A percentile compares a stretch with the other conserved stretches of the same genome.
Evolutionary conservation across 2,329 filamentous ascomycete genomes (phyloP).

Genomic region (Xenoacremonium recifei): DNA sequence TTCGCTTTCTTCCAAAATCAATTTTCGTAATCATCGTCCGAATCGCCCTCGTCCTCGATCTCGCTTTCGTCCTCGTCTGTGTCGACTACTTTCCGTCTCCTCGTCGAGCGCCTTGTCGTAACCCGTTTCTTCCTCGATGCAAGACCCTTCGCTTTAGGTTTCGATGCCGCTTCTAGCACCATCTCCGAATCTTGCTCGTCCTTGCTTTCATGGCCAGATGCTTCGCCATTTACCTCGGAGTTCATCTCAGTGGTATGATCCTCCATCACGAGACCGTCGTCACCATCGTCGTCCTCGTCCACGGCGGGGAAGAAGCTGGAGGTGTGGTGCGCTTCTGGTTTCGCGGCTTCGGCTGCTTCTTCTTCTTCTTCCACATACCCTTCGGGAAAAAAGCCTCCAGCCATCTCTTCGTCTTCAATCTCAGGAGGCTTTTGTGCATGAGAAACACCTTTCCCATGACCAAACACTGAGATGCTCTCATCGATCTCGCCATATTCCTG

Average conservation of each 20-base stretch:
- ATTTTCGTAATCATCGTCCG: slow-evolving; percentile 7
- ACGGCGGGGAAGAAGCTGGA: slow-evolving; percentile 50
- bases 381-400: slow-evolving; percentile 61
- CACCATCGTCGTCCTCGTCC: slow-evolving; percentile 41
- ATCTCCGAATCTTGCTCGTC: background rate
- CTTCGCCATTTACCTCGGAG: slow-evolving; percentile 4
- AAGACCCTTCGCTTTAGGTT: background rate
- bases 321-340: slow-evolving; percentile 27
- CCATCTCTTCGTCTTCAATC: slow-evolving; percentile 49
- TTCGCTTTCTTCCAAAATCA: background rate
- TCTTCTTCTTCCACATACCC: slow-evolving; percentile 51
- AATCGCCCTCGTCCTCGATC: slow-evolving; percentile 9
- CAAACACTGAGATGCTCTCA: slow-evolving; percentile 52
- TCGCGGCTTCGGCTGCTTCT: slow-evolving; percentile 37
- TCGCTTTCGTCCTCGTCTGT: slow-evolving; percentile 13
- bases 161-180: slow-evolving; percentile 1
- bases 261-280: slow-evolving; percentile 34
- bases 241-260: slow-evolving; percentile 14
- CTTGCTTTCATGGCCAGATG: background rate
- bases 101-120: slow-evolving; percentile 17
- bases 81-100: slow-evolving; percentile 11
- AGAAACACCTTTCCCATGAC: slow-evolving; percentile 39
- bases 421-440: slow-evolving; percentile 17
- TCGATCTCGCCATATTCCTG: slow-evolving; percentile 70
- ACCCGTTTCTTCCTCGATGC: background rate